These are phyloP conservation scores for Lolium rigidum DNA, from an alignment of 176 grass and related monocot species.

Conservation along the genomic window DNA sequence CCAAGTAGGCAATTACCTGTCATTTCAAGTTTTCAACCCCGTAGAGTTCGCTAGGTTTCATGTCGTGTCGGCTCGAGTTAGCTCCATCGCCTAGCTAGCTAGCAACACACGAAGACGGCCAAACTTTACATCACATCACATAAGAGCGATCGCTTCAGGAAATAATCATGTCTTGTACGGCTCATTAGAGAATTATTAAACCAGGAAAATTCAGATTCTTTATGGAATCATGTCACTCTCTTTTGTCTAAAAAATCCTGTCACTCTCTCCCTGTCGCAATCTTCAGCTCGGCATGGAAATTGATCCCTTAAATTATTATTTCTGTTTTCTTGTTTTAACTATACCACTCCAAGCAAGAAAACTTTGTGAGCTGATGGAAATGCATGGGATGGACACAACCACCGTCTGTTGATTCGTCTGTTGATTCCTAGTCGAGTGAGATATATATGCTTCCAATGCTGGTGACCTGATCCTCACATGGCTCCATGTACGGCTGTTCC, in stretches of 20 bases:
- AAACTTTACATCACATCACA: constrained; percentile 38
- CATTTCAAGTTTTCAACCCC: constrained; percentile 22
- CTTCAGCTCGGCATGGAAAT: constrained; percentile 23
- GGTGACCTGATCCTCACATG: constrained; percentile 50
- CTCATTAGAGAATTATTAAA: constrained; percentile 30
- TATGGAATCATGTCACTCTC: background rate
- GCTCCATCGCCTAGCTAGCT: background rate
- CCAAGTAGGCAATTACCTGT: constrained; percentile 12
- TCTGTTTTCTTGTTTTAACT: background rate
- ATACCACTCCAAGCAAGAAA: background rate
- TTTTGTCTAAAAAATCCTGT: background rate
- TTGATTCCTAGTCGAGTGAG: constrained; percentile 16
- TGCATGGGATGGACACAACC: background rate
- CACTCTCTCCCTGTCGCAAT: background rate
- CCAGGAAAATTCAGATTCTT: background rate
- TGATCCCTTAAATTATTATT: background rate
- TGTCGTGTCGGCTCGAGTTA: constrained; percentile 39
- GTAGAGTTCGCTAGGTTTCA: constrained; percentile 12
- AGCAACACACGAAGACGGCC: background rate
- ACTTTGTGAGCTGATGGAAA: constrained; percentile 4
- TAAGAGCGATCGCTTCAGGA: constrained; percentile 3
- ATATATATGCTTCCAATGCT: constrained; percentile 17
- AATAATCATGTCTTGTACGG: background rate
- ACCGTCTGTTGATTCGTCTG: constrained; percentile 32
- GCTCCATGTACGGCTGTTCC: constrained; percentile 4